Evolutionary conservation across 2,329 filamentous ascomycete genomes (phyloP).

Genomic region (Arthrobotrys entomopaga): DNA sequence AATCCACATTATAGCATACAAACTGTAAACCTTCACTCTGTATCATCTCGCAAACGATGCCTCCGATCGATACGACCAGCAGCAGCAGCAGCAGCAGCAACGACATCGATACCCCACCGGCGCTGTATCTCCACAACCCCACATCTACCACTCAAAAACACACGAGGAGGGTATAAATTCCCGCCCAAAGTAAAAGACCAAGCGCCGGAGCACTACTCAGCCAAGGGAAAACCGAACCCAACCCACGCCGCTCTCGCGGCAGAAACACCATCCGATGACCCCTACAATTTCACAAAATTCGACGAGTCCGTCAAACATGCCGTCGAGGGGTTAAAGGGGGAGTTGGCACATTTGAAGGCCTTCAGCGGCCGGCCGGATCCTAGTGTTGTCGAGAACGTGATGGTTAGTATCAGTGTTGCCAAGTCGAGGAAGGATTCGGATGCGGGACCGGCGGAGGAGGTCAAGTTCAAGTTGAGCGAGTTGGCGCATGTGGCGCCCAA

Average conservation of each 20-base stretch:
- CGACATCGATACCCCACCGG: not conserved
- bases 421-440: slow-evolving; percentile 25
- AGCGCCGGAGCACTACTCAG: slow-evolving; percentile 28
- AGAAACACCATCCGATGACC: slow-evolving; percentile 28
- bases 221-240: slow-evolving; percentile 36
- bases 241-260: slow-evolving; percentile 20
- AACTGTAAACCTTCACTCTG: too few relatives aligned
- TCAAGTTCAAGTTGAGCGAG: slow-evolving; percentile 43
- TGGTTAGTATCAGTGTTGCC: slow-evolving; percentile 40
- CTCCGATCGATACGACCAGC: not conserved
- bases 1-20: too few relatives aligned
- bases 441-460: slow-evolving; percentile 37
- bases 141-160: slow-evolving; percentile 16
- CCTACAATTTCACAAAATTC: slow-evolving; percentile 49
- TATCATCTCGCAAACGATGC: slow-evolving; percentile 8
- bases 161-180: slow-evolving; percentile 19
- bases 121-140: slow-evolving; percentile 31
- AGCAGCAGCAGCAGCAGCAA: too few relatives aligned
- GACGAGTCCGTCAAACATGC: slow-evolving; percentile 53
- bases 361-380: slow-evolving; percentile 51
- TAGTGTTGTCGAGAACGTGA: slow-evolving; percentile 37
- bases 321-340: slow-evolving; percentile 27
- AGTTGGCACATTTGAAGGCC: slow-evolving; percentile 40
- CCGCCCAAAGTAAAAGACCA: slow-evolving; percentile 34
- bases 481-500: slow-evolving; percentile 48